Conservation (phyloP, 192 early-diverging fungal species). For the Backusella sp. region DNA sequence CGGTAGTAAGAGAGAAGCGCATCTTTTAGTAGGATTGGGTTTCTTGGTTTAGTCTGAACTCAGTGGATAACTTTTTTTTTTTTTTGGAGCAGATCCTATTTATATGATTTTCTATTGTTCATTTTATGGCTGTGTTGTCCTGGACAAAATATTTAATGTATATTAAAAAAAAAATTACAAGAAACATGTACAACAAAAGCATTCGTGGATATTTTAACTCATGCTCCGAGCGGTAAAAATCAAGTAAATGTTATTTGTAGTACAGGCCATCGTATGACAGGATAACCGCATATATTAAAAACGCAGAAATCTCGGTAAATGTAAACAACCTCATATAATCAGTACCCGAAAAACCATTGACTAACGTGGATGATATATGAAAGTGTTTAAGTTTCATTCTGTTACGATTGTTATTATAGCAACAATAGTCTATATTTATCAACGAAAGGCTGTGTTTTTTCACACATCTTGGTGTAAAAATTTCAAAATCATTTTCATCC, state of each 20-base stretch:
- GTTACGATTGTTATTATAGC: too few species aligned
- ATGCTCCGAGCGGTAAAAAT: background rate
- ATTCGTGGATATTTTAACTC: background rate
- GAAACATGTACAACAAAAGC: background rate
- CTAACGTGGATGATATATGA: too few species aligned
- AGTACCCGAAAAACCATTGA: too few species aligned
- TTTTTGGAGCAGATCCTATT: background rate
- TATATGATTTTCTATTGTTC: background rate
- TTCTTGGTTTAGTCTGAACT: background rate
- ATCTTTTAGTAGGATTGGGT: background rate
- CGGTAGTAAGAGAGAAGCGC: slow-evolving; percentile 13
- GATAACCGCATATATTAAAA: background rate
- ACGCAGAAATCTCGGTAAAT: background rate
- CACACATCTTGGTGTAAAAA: too few species aligned
- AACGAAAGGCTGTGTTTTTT: too few species aligned
- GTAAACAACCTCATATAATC: background rate
- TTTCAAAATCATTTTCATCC: too few species aligned
- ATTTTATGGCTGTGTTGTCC: background rate
- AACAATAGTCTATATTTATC: too few species aligned
- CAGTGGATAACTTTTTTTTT: background rate
- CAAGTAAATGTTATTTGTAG: background rate
- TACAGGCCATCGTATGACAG: background rate
- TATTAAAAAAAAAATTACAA: too few species aligned
- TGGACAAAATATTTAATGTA: background rate
- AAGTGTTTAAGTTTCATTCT: too few species aligned